Evolutionary conservation across 345 rosid species (phyloP).

Genomic region (Hibiscus syriacus): DNA sequence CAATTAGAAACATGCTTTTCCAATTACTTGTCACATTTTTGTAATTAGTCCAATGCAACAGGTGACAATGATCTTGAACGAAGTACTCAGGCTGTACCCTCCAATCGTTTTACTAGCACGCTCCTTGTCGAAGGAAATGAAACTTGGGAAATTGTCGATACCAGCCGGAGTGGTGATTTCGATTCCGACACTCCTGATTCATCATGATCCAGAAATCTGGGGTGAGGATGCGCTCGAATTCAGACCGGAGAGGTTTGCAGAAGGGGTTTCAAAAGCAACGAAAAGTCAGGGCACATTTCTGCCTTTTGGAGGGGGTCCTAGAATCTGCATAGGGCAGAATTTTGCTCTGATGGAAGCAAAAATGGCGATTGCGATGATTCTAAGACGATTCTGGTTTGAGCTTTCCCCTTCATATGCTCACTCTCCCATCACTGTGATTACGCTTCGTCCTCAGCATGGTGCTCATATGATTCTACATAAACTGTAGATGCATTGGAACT

Average conservation of each 20-base stretch:
- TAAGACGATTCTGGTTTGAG: too few relatives aligned
- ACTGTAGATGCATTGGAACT: slow-evolving; percentile 5
- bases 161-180: slow-evolving; percentile 15
- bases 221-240: background rate
- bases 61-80: slow-evolving; percentile 23
- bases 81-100: slow-evolving; percentile 36
- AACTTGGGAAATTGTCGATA: slow-evolving; percentile 17
- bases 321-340: slow-evolving; percentile 53
- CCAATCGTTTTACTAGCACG: slow-evolving; percentile 10
- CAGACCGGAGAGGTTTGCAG: slow-evolving; percentile 9
- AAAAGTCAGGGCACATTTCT: slow-evolving; percentile 38
- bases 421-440: slow-evolving; percentile 26
- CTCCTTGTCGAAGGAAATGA: slow-evolving; percentile 15
- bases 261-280: slow-evolving; percentile 47
- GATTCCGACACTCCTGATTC: slow-evolving; percentile 15
- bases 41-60: background rate
- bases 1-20: background rate
- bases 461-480: slow-evolving; percentile 29
- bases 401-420: slow-evolving; percentile 46
- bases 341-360: slow-evolving; percentile 58
- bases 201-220: background rate
- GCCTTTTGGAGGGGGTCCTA: slow-evolving; percentile 53
- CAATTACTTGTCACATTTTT: background rate
- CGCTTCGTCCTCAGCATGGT: slow-evolving; percentile 43
- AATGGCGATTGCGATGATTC: slow-evolving; percentile 36